These are phyloP conservation scores for Rubia yunnanensis DNA, from an alignment of 257 asterid species.

Conservation along the genomic window DNA sequence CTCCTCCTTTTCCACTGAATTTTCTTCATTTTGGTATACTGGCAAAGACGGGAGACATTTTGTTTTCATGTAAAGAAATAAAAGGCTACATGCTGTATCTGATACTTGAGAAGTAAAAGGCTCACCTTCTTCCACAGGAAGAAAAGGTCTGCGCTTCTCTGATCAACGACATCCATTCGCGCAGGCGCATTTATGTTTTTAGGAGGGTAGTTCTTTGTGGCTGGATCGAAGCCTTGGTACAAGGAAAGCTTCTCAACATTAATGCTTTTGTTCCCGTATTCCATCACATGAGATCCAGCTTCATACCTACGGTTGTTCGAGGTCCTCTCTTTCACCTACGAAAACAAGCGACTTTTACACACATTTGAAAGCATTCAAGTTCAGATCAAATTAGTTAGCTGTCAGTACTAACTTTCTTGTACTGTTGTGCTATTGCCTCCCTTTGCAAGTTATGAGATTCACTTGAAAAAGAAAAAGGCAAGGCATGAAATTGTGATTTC, in stretches of 20 bases:
- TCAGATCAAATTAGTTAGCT: not conserved
- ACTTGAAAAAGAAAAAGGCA: conserved; percentile 19
- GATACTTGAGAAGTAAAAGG: not conserved
- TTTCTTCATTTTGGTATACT: conserved; percentile 45
- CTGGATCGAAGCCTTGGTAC: conserved; percentile 80
- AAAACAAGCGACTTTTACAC: not conserved
- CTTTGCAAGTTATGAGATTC: conserved; percentile 72
- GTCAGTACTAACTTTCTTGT: conserved; percentile 33
- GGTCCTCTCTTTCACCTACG: conserved; percentile 80
- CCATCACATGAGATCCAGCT: conserved; percentile 89
- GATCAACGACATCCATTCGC: conserved; percentile 53
- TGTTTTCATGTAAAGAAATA: not conserved
- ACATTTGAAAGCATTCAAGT: not conserved
- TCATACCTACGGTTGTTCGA: conserved; percentile 48
- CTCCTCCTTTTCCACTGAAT: conserved; percentile 28
- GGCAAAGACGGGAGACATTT: not conserved
- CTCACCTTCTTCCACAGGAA: conserved; percentile 67
- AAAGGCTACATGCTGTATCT: not conserved
- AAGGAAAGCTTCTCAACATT: conserved; percentile 53
- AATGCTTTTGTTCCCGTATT: conserved; percentile 61
- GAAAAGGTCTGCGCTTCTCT: conserved; percentile 75
- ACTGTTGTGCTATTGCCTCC: conserved; percentile 67
- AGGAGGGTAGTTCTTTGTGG: conserved; percentile 52
- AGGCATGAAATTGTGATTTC: too few relatives aligned
- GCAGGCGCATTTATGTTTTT: conserved; percentile 19